Conservation (phyloP, 2,329 filamentous ascomycete species). For the Fusarium illudens region DNA sequence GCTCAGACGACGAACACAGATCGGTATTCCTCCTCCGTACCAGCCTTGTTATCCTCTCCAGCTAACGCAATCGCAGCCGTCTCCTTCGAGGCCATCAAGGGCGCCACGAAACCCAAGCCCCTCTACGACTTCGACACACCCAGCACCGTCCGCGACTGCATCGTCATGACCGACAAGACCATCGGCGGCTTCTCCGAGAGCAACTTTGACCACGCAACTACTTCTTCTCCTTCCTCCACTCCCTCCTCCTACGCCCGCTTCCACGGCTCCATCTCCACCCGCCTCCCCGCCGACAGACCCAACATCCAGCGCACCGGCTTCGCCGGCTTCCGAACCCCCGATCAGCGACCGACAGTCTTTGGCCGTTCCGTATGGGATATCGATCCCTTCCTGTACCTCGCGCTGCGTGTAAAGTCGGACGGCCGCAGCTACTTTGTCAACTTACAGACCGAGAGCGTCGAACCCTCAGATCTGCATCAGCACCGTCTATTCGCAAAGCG, state of each 20-base stretch:
- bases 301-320: slow-evolving; percentile 83
- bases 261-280: slow-evolving; percentile 86
- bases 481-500: slow-evolving; percentile 83
- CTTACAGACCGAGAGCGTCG: slow-evolving; percentile 91
- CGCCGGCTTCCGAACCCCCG: slow-evolving; percentile 86
- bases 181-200: slow-evolving; percentile 87
- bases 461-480: slow-evolving; percentile 95
- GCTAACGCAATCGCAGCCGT: slow-evolving; percentile 60
- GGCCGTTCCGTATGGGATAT: slow-evolving; percentile 88
- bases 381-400: slow-evolving; percentile 87
- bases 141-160: slow-evolving; percentile 62
- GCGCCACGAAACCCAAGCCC: slow-evolving; percentile 68
- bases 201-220: slow-evolving; percentile 68
- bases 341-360: slow-evolving; percentile 81
- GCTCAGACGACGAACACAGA: slow-evolving; percentile 63
- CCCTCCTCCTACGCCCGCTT: slow-evolving; percentile 73
- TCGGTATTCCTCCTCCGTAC: slow-evolving; percentile 52
- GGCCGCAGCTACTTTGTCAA: slow-evolving; percentile 94
- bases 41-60: accelerated
- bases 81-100: slow-evolving; percentile 73
- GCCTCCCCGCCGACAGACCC: slow-evolving; percentile 78
- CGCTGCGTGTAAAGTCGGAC: slow-evolving; percentile 87
- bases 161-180: slow-evolving; percentile 85
- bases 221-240: neutral
- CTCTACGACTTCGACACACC: slow-evolving; percentile 70